These are phyloP conservation scores for Eucalyptus pauciflora DNA, from an alignment of 345 rosid genomes.

Conservation along the genomic window DNA sequence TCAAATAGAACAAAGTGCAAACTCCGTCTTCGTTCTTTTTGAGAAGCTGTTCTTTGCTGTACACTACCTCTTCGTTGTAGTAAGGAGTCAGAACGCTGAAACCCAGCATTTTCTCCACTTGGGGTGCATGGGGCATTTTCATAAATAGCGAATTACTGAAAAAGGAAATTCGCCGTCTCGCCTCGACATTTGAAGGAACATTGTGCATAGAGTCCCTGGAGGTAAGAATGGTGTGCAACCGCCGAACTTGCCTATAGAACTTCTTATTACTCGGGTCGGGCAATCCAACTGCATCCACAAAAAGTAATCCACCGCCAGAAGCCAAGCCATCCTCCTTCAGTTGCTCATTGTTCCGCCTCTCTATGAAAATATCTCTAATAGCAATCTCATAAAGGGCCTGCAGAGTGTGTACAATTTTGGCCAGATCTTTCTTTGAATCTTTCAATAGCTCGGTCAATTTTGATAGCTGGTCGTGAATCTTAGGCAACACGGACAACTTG, in stretches of 20 bases:
- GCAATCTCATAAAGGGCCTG: slow-evolving; percentile 85
- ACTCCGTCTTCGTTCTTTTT: slow-evolving; percentile 89
- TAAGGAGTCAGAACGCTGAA: slow-evolving; percentile 89
- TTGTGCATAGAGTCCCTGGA: slow-evolving; percentile 76
- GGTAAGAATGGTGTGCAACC: slow-evolving; percentile 70
- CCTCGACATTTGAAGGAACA: slow-evolving; percentile 73
- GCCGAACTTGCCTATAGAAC: slow-evolving; percentile 69
- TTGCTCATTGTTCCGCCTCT: slow-evolving; percentile 47
- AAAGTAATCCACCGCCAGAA: slow-evolving; percentile 53
- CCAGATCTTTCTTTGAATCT: slow-evolving; percentile 36
- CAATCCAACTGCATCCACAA: slow-evolving; percentile 54
- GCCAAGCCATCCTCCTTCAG: slow-evolving; percentile 57
- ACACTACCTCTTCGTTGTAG: slow-evolving; percentile 76
- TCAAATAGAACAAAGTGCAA: slow-evolving; percentile 69
- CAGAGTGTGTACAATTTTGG: slow-evolving; percentile 53
- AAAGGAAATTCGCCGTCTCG: slow-evolving; percentile 82
- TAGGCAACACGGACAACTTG: slow-evolving; percentile 52
- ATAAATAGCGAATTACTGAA: slow-evolving; percentile 88
- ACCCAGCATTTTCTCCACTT: slow-evolving; percentile 92
- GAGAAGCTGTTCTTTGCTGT: slow-evolving; percentile 73
- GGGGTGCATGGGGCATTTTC: slow-evolving; percentile 95
- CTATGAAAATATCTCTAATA: slow-evolving; percentile 54
- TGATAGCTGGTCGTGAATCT: slow-evolving; percentile 50
- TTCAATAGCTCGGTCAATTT: slow-evolving; percentile 46
- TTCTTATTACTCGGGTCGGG: slow-evolving; percentile 52